Base-by-base conservation (phyloP, 306 rosid species). In the Alnus glutinosa region DNA sequence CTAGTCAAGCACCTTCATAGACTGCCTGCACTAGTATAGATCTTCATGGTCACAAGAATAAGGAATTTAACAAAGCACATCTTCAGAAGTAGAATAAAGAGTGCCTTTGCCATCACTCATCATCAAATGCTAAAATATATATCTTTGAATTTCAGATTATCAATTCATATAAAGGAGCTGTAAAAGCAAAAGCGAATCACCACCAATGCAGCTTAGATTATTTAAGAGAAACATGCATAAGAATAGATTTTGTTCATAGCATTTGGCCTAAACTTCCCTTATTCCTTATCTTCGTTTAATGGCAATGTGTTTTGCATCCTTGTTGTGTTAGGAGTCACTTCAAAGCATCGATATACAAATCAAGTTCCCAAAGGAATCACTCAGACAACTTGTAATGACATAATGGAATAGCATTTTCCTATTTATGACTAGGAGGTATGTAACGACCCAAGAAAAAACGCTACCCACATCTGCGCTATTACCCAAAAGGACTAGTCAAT, bases 1-100 rank as follows among this genome's bases (percentile, higher is more conserved):
- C 1, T 39, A 42, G 15, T 39, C 50, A 68, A 39, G 32, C n/a
- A 42, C 72, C 49, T 39, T 68, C 72, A 42, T 18, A 42, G 51
- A 68, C 34, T 68, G 23, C 72, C 72, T 42, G 72, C 72, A 67
- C 72, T 68, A 42, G 72, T 42, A 59, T 59, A 28, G 37, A 28
- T 10, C 70, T 63, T 18, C 51, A 68, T 1, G 34, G 36, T 66
- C 48, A 66, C 49, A 66, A 66, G 71, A 68, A 68, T 44, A 68
- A 18, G 7, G 51, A 68, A 4, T 68, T 68, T 11, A 44, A 68
- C 51, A 68, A 39, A 44, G 30, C 50, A 39, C 72, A 11, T n/a
- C 4, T 68, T 48, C 50, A 68, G 72, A 15, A 68, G 49, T 9
- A 68, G 70, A 18, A 49, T 10, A 49, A 9, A 48, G 15, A 49